Evolutionary conservation across 192 early-diverging fungal species (phyloP), one percentile per base, ranked within the genome.

Genomic region (Funneliformis mosseae): DNA sequence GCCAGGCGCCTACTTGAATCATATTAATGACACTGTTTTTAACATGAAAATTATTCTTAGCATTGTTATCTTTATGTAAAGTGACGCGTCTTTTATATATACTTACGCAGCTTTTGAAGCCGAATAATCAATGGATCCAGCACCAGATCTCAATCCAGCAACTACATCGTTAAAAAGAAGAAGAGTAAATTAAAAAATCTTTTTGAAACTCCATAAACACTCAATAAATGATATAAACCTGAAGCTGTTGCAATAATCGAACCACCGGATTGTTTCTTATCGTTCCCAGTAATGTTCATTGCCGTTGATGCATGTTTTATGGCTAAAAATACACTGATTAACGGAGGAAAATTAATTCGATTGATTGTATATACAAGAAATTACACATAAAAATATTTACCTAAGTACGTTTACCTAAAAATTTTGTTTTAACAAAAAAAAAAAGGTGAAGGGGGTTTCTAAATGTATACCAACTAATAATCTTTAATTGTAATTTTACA

Each of bases 81-180:
- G 64, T 55, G 11, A 27, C 16, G 28, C 12, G 25, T 28, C 61
- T 16, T 12, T 28, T 45, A n/a, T 12, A 8, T 38, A 12, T 28
- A 81, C 84, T 78, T 79, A 85, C 87, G 88, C 88, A 48, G 88
- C 88, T 78, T 89, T 89, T 12, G 88, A 88, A 46, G 86, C 88
- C n/a, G 88, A 89, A 70, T 89, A 89, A 76, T 85, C 88, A 45
- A 78, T 76, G 6, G 82, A 76, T 25, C 88, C 88, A 59, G 87
- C 88, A 68, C 87, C 88, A 16, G 88, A 81, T 16, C 88, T 83
- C 41, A 88, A 77, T 66, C 88, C 85, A 23, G 87, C 86, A 67
- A 87, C 84, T 86, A 50, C 27, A 69, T 23, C n/a, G 41, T 60
- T 27, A 11, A 64, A 21, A 63, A 38, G 59, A 33, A 23, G 62